phyloP scores from a whole-genome alignment of 2,329 filamentous ascomycete genomes.

The Colletotrichum cuscutae region DNA sequence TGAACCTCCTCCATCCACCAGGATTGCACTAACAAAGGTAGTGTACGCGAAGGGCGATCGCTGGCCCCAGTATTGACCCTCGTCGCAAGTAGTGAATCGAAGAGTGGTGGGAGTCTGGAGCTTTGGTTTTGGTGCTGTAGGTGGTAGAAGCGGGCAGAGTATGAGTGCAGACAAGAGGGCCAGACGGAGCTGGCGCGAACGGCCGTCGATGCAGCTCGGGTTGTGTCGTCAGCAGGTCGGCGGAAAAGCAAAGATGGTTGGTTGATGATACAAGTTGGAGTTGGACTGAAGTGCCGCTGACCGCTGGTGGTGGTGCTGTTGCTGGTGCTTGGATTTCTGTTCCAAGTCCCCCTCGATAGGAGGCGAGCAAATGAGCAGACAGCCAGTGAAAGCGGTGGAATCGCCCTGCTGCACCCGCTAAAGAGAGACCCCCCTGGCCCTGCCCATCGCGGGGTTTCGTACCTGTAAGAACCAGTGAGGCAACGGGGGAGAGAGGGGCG shows the following conservation, averaged over 20 bases:
- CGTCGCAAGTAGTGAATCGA: not conserved
- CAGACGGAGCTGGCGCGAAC: constrained; percentile 9
- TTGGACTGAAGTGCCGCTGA: not conserved
- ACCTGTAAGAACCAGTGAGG: constrained; percentile 23
- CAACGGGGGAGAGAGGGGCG: constrained; percentile 7
- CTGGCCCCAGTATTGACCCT: not conserved
- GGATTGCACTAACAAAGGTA: constrained; percentile 14
- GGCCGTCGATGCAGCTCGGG: constrained; percentile 17
- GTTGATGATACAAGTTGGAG: constrained; percentile 9
- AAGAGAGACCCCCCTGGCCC: constrained; percentile 29
- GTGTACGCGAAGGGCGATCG: constrained; percentile 1
- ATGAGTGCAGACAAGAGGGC: not conserved
- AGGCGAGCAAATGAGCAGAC: constrained; percentile 15
- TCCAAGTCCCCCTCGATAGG: not conserved
- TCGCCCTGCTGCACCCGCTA: constrained; percentile 33
- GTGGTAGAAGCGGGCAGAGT: not conserved
- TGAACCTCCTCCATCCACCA: constrained; percentile 8
- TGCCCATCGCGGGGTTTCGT: constrained; percentile 34
- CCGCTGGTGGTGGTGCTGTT: not conserved
- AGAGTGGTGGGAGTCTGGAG: not conserved
- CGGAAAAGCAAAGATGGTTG: constrained; percentile 22
- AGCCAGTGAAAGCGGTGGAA: constrained; percentile 22
- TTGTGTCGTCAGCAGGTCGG: constrained; percentile 32
- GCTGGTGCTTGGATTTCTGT: not conserved
- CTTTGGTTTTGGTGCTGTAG: not conserved